Evolutionary conservation across 192 early-diverging fungal species (phyloP).

Genomic region (Coemansia reversa): DNA sequence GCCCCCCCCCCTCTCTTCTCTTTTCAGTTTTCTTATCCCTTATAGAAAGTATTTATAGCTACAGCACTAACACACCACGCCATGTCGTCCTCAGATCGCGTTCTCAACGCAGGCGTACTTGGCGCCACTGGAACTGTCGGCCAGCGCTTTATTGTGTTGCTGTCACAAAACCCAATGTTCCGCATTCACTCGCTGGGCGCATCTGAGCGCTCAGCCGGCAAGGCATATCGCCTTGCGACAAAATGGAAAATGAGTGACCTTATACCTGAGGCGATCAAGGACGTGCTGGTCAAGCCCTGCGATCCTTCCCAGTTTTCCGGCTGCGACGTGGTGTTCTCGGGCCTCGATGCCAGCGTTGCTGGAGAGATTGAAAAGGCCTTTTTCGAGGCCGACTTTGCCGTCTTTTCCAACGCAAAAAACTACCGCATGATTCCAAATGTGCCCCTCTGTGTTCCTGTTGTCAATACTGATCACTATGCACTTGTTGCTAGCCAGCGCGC

Average conservation of each 20-base stretch:
- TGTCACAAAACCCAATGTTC: slow-evolving; percentile 85
- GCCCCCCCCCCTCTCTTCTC: not conserved
- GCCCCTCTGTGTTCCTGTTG: slow-evolving; percentile 91
- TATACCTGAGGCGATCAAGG: slow-evolving; percentile 64
- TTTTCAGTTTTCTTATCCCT: not conserved
- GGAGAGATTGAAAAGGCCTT: slow-evolving; percentile 93
- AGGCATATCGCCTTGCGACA: slow-evolving; percentile 73
- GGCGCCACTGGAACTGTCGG: slow-evolving; percentile 98
- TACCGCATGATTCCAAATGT: slow-evolving; percentile 86
- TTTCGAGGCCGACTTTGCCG: slow-evolving; percentile 79
- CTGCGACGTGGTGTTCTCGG: slow-evolving; percentile 94
- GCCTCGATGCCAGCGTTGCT: slow-evolving; percentile 90
- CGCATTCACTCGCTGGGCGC: slow-evolving; percentile 87
- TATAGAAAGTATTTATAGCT: not conserved
- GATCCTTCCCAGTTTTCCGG: slow-evolving; percentile 70
- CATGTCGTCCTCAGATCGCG: slow-evolving; percentile 28
- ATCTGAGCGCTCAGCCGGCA: slow-evolving; percentile 85
- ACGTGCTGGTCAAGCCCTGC: slow-evolving; percentile 68
- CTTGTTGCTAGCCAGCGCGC: slow-evolving; percentile 72
- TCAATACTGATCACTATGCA: slow-evolving; percentile 87
- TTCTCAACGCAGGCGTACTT: slow-evolving; percentile 79
- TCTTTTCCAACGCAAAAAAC: slow-evolving; percentile 98
- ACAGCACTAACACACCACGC: not conserved
- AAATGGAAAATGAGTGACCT: slow-evolving; percentile 86
- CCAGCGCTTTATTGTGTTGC: slow-evolving; percentile 92